A percentile compares a stretch with the other conserved stretches of the same genome.
These are phyloP conservation scores for Syzygium syzygioides DNA, from an alignment of 441 rosid species.

Conservation along the genomic window DNA sequence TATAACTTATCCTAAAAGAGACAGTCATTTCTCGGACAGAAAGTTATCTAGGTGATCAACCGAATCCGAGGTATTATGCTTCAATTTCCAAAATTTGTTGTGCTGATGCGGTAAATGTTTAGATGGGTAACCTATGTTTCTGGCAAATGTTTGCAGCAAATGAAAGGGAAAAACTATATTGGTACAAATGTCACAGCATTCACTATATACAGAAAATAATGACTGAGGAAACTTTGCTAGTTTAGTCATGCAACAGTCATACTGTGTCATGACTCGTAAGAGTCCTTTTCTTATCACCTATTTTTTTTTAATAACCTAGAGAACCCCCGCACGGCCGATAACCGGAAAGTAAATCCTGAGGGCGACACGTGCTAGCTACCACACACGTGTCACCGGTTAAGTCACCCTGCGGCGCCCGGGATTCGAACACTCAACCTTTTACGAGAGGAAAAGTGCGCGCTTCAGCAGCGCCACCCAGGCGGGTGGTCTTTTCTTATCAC, in stretches of 20 bases:
- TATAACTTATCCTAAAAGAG: neutral
- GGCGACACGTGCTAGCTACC: too few species aligned
- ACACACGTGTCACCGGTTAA: too few species aligned
- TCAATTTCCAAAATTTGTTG: neutral
- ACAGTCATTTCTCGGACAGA: neutral
- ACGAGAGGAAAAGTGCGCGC: too few species aligned
- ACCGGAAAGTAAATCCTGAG: too few species aligned
- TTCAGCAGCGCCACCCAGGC: too few species aligned
- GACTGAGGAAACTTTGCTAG: neutral
- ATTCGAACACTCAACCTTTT: too few species aligned
- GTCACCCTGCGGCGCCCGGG: too few species aligned
- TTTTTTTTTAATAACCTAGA: too few species aligned
- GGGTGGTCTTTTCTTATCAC: neutral
- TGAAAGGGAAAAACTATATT: neutral
- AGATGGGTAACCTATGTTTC: neutral
- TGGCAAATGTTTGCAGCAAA: neutral
- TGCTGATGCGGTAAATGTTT: neutral
- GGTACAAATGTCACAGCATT: neutral
- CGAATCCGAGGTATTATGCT: neutral
- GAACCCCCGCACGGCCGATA: too few species aligned
- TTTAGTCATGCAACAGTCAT: neutral
- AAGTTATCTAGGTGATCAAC: neutral
- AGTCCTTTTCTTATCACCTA: neutral
- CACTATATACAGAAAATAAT: neutral
- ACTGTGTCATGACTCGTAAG: neutral